Percentiles rank a stretch among this genome's conserved stretches.
phyloP scores from a whole-genome alignment of 495 filamentous ascomycete genomes.

The Aspergillus sclerotiicarbonarius region DNA sequence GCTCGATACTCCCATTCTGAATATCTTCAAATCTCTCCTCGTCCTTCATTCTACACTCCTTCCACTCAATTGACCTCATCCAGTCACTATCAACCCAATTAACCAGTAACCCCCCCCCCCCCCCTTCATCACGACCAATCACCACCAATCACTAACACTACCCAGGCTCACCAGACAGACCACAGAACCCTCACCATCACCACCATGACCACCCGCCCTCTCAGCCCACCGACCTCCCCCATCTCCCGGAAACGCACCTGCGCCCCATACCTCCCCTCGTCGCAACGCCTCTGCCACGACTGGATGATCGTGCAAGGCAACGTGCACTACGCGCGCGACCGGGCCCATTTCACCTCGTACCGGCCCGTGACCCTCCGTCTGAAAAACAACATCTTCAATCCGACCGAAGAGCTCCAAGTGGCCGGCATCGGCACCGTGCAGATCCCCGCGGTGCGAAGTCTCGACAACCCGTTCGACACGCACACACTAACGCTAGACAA shows the following conservation, averaged over 20 bases:
- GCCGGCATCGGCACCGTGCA: conserved; percentile 28
- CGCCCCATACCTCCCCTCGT: not conserved
- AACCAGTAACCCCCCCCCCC: no score
- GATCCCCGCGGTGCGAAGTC: conserved; percentile 11
- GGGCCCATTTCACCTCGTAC: conserved; percentile 25
- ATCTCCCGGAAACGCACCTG: conserved; percentile 7
- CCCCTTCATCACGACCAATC: no score
- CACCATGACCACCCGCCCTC: not conserved
- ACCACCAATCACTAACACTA: not conserved
- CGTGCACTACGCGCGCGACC: conserved; percentile 32
- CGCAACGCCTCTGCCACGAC: conserved; percentile 19
- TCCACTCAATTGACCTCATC: no score
- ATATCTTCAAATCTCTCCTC: no score
- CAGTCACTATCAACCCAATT: no score
- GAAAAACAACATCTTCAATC: conserved; percentile 25
- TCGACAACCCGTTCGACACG: conserved; percentile 3
- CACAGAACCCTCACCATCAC: not conserved
- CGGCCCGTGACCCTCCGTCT: conserved; percentile 16
- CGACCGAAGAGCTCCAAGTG: conserved; percentile 23
- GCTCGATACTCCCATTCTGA: no score
- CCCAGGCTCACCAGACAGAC: no score
- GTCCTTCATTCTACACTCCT: no score
- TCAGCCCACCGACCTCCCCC: not conserved
- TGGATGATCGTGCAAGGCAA: conserved; percentile 33
- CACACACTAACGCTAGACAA: conserved; percentile 22